Percentiles rank a stretch among this genome's conserved stretches.
phyloP scores from a whole-genome alignment of 2,329 filamentous ascomycete species.

The Sporothrix inflata region DNA sequence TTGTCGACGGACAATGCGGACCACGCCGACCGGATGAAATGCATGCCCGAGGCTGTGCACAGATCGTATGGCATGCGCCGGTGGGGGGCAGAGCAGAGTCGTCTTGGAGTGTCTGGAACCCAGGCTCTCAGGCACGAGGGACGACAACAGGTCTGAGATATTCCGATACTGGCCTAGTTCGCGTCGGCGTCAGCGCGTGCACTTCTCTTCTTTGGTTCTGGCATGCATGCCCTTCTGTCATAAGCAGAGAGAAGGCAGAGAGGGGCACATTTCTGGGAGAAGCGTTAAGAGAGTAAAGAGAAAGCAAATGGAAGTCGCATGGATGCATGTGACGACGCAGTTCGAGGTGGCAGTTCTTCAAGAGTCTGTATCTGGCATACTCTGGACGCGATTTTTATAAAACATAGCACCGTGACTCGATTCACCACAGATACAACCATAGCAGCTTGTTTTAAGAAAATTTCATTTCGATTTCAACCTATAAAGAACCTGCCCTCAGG shows the following conservation, averaged over 20 bases:
- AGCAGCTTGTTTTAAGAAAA: background rate
- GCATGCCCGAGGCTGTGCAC: background rate
- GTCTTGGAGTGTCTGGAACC: too few relatives aligned
- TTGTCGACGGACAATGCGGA: background rate
- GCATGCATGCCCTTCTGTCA: background rate
- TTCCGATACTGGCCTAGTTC: background rate
- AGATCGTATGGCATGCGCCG: background rate
- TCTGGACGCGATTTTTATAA: background rate
- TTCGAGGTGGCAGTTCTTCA: too few relatives aligned
- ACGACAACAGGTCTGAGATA: background rate
- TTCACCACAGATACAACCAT: background rate
- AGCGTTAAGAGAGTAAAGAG: background rate
- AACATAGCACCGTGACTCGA: background rate
- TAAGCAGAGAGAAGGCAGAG: background rate
- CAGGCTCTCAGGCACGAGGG: too few relatives aligned
- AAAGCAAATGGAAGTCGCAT: background rate
- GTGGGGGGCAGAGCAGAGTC: too few relatives aligned
- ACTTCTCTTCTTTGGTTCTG: background rate
- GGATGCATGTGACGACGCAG: background rate
- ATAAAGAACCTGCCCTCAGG: slow-evolving; percentile 30
- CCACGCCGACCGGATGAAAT: background rate
- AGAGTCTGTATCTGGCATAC: too few relatives aligned
- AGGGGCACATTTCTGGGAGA: too few relatives aligned
- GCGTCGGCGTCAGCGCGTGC: background rate
- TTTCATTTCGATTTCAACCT: slow-evolving; percentile 26